phyloP scores from a whole-genome alignment of 179 eudicot species.

The Sideroxylon spinosum region DNA sequence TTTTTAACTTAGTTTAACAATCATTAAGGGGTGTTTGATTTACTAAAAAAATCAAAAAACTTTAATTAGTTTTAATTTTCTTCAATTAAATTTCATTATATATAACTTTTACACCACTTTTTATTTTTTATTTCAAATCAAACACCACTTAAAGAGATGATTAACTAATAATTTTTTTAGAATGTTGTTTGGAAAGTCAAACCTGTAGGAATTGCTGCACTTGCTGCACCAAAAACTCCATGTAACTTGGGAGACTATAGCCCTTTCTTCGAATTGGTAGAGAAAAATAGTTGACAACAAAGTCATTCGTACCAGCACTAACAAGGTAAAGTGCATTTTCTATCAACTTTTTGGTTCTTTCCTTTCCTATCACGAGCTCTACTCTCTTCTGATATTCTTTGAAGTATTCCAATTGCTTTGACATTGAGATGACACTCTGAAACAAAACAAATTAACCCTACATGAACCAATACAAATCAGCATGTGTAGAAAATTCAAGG shows the following conservation, averaged over 20 bases:
- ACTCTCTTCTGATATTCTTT: constrained; percentile 52
- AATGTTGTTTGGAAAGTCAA: neutral
- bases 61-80: no score
- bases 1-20: no score
- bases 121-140: no score
- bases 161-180: neutral
- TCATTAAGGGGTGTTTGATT: no score
- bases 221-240: constrained; percentile 42
- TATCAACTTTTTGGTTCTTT: constrained; percentile 34
- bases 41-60: no score
- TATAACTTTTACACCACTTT: no score
- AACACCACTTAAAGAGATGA: neutral
- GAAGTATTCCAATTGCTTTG: constrained; percentile 54
- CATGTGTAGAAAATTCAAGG: no score
- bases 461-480: neutral
- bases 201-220: constrained; percentile 50
- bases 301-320: constrained; percentile 73
- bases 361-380: constrained; percentile 37
- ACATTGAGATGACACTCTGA: constrained; percentile 57
- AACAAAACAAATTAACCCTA: neutral
- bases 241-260: constrained; percentile 42
- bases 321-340: constrained; percentile 43
- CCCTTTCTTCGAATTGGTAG: constrained; percentile 34
- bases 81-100: no score
- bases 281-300: constrained; percentile 52